phyloP scores from a whole-genome alignment of 176 grass and related monocot species.

The Microstegium vimineum region DNA sequence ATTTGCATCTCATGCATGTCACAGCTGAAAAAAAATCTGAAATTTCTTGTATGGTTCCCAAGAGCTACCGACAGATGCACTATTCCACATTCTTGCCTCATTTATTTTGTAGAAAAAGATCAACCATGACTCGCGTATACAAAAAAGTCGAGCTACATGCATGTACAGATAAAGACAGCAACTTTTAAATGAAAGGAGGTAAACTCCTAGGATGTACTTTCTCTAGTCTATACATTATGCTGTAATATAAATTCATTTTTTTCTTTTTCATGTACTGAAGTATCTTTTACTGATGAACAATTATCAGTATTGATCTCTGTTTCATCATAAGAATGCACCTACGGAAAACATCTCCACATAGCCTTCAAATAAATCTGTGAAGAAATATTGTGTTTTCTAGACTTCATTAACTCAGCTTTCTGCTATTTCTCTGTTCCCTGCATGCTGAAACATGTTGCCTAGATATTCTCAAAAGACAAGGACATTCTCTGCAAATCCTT shows the following conservation, averaged over 20 bases:
- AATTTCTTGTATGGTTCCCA: conserved; percentile 4
- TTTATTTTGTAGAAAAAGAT: conserved; percentile 37
- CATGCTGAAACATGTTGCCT: conserved; percentile 20
- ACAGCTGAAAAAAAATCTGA: conserved; percentile 1
- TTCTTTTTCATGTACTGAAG: background rate
- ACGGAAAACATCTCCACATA: conserved; percentile 14
- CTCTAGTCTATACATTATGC: conserved; percentile 32
- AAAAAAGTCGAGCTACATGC: conserved; percentile 25
- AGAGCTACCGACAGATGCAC: conserved; percentile 16
- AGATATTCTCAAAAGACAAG: conserved; percentile 45
- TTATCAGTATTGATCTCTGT: conserved; percentile 26
- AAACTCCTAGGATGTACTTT: conserved; percentile 28
- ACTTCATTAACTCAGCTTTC: conserved; percentile 20
- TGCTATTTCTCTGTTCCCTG: conserved; percentile 22
- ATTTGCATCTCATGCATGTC: background rate
- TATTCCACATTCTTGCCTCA: conserved; percentile 18
- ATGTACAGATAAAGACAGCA: conserved; percentile 34
- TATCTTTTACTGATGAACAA: conserved; percentile 19
- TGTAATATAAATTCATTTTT: conserved; percentile 23
- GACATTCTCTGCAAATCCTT: conserved; percentile 57
- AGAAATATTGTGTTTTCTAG: conserved; percentile 28
- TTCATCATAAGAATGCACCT: conserved; percentile 27
- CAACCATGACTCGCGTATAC: conserved; percentile 17
- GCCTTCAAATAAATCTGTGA: conserved; percentile 26
- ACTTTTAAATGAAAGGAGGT: conserved; percentile 25